Conservation (phyloP, 1,284 basidiomycete species). For the Macrocystidia cucumis region DNA sequence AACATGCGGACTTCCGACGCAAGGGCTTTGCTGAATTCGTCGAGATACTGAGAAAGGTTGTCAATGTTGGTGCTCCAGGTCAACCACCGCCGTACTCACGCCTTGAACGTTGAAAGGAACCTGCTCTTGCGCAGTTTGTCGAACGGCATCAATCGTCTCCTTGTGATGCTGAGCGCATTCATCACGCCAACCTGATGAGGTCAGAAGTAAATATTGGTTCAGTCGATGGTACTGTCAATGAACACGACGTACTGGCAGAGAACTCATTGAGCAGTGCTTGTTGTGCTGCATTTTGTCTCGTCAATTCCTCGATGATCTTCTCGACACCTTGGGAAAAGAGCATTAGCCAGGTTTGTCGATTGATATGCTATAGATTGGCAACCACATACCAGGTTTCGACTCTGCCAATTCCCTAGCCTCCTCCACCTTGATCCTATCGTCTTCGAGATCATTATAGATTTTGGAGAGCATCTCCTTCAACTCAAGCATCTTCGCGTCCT, state of each 20-base stretch:
- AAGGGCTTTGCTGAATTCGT: slow-evolving; percentile 74
- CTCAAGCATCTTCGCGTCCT: slow-evolving; percentile 44
- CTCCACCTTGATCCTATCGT: slow-evolving; percentile 39
- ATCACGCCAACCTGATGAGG: slow-evolving; percentile 53
- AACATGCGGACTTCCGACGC: slow-evolving; percentile 74
- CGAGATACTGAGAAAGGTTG: slow-evolving; percentile 44
- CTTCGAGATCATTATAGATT: slow-evolving; percentile 45
- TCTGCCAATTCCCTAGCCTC: slow-evolving; percentile 40
- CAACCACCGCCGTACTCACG: too few species aligned
- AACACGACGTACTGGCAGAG: slow-evolving; percentile 45
- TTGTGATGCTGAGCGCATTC: slow-evolving; percentile 56
- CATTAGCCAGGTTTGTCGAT: slow-evolving; percentile 2
- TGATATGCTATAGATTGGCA: slow-evolving; percentile 1
- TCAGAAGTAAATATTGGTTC: too few species aligned
- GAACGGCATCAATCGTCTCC: slow-evolving; percentile 54
- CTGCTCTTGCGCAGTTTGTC: slow-evolving; percentile 58
- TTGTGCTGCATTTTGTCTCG: slow-evolving; percentile 43
- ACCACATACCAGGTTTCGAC: slow-evolving; percentile 37
- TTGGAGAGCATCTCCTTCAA: slow-evolving; percentile 50
- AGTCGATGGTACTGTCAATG: too few species aligned
- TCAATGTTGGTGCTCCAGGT: too few species aligned
- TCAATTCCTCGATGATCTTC: slow-evolving; percentile 42
- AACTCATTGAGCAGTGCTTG: slow-evolving; percentile 39
- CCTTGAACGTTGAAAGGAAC: slow-evolving; percentile 73
- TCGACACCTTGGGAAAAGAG: slow-evolving; percentile 37